These are phyloP conservation scores for Peronospora belbahrii DNA, from an alignment of 352 stramenopile genomes.

Conservation along the genomic window DNA sequence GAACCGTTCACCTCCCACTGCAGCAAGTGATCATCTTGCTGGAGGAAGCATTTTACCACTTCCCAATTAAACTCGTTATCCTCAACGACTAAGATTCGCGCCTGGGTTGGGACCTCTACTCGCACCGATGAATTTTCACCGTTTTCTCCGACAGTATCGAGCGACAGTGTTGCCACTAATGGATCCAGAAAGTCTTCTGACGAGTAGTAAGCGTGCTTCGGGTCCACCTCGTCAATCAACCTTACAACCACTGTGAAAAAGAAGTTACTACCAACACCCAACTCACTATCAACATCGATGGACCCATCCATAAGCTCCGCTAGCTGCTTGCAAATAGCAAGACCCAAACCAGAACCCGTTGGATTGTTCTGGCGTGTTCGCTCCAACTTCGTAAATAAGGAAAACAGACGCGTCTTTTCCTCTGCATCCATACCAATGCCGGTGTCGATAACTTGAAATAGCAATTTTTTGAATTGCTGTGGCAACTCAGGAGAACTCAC, in stretches of 20 bases:
- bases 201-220: slow-evolving; percentile 32
- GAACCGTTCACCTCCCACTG: slow-evolving; percentile 57
- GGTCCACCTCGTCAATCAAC: slow-evolving; percentile 37
- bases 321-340: slow-evolving; percentile 83
- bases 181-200: slow-evolving; percentile 41
- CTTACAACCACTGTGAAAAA: slow-evolving; percentile 69
- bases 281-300: slow-evolving; percentile 72
- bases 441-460: slow-evolving; percentile 80
- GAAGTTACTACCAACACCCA: slow-evolving; percentile 64
- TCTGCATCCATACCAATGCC: slow-evolving; percentile 67
- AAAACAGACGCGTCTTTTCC: slow-evolving; percentile 70
- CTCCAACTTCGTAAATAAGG: slow-evolving; percentile 70
- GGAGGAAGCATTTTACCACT: slow-evolving; percentile 59
- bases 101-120: slow-evolving; percentile 29
- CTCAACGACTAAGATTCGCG: slow-evolving; percentile 53
- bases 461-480: slow-evolving; percentile 44
- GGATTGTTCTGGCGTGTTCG: slow-evolving; percentile 72
- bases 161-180: slow-evolving; percentile 13
- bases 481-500: slow-evolving; percentile 48
- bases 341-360: slow-evolving; percentile 67
- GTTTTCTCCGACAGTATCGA: slow-evolving; percentile 27
- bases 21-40: slow-evolving; percentile 51
- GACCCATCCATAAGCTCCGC: slow-evolving; percentile 78
- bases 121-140: slow-evolving; percentile 14
- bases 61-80: slow-evolving; percentile 74